Base-by-base conservation (phyloP, 2,329 filamentous ascomycete genomes). In the Colletotrichum euphorbiae region DNA sequence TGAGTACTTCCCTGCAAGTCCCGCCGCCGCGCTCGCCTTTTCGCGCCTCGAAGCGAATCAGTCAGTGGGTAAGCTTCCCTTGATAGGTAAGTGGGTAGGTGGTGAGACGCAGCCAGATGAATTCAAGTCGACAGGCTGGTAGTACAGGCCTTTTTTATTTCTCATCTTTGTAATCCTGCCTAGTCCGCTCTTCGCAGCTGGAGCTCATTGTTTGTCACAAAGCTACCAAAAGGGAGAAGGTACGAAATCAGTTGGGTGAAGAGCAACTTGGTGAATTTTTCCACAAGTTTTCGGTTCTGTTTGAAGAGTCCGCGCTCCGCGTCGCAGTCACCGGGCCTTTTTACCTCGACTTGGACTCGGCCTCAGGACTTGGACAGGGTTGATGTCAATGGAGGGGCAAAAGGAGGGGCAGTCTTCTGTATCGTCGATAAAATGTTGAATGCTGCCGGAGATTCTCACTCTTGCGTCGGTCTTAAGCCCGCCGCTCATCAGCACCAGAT, bases 311-410 rank as follows among this genome's bases (percentile, higher is more conserved):
- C 50, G 28, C 28, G 61, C 38, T 40, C 33, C 21, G 38, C 46
- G 38, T 54, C 28, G 17, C 28, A 50, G 54, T 65, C 40, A 45
- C 54, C 61, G 61, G 66, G 46, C 17, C 57, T 55, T 58, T 60
- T 40, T 9, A n/a, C 21, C 15, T 61, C 6, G 46, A 42, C n/a
- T 52, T 61, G 40, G 8, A 56, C 28, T 40, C 40, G 54, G 28
- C n/a, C 48, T 24, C n/a, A 46, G 43, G 50, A 60, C 54, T 60
- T 66, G 61, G 63, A 66, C 66, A 69, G 61, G 66, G 66, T 65
- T 69, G 66, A 69, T 69, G 66, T 66, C 66, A 69, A 69, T 65
- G 62, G 61, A 69, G 61, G 61, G 66, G 61, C n/a, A n/a, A 24
- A 40, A 52, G 38, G 59, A 64, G 66, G 61, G 61, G 48, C 60